Evolutionary conservation across 768 basidiomycete genomes (phyloP), one percentile per base, ranked within the genome.

Genomic region (Kwoniella sp.): DNA sequence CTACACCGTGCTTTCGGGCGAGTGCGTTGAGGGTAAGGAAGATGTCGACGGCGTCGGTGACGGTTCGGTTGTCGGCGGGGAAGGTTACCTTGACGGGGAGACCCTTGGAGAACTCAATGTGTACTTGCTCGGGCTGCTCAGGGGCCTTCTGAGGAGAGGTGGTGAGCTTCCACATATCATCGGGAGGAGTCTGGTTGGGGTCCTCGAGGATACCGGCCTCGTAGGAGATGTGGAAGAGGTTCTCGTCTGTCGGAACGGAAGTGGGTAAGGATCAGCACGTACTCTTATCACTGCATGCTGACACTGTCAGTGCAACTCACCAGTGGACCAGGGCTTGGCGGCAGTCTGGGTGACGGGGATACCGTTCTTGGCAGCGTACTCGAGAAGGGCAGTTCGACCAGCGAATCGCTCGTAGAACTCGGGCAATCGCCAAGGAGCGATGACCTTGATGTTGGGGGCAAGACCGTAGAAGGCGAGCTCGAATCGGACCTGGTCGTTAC

Each of bases 201-300:
- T 98, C 90, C 82, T 99, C 96, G 69, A 99, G 88, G 81, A 99
- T 98, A 51, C 95, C 96, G 12, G 96, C 95, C 82, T 99, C 96
- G 83, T 97, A 99, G 20, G 96, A 98, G 83, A 98, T 99, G 85
- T 99, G 96, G 89, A 95, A 97, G 54, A 99, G 86, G 84, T 98
- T 99, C 84, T 98, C 96, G 81, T 99, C 95, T 82, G 61, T 1
- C n/a, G n/a, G n/a, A n/a, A n/a, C n/a, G n/a, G 2, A 28, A 34
- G 12, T 50, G 3, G 41, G 17, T 4, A 45, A n/a, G 28, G 51
- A 26, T 52, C 41, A 29, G 51, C 7, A 50, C 17, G 5, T 25
- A 50, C 48, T 20, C 2, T 9, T 1, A 30, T 58, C 31, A 54
- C 1, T 2, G 28, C 31, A 54, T 26, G 15, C n/a, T 13, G 34